A percentile compares a stretch with the other conserved stretches of the same genome.
Evolutionary conservation across 768 basidiomycete genomes (phyloP).

Genomic region (Pisolithus orientalis): DNA sequence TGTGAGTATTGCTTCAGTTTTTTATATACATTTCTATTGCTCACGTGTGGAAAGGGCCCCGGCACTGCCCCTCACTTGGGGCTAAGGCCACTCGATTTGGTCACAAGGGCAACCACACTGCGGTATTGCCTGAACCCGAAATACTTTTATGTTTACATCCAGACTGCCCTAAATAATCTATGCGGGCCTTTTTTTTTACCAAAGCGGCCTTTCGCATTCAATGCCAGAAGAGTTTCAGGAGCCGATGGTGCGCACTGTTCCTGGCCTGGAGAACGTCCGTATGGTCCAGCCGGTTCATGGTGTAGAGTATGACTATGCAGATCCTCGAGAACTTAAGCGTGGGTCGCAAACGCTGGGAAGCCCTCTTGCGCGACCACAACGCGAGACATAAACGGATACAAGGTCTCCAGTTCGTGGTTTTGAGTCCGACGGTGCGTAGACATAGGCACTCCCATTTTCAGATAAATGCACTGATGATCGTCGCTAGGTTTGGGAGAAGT

Average conservation of each 20-base stretch:
- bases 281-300: constrained; percentile 87
- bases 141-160: constrained; percentile 19
- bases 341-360: constrained; percentile 42
- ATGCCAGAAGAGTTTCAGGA: constrained; percentile 84
- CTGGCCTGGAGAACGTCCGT: constrained; percentile 77
- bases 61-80: constrained; percentile 89
- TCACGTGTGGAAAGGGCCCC: constrained; percentile 49
- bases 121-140: constrained; percentile 93
- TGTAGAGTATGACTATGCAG: constrained; percentile 88
- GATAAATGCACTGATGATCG: background rate
- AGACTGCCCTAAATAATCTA: background rate
- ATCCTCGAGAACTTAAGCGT: constrained; percentile 76
- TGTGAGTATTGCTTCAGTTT: constrained; percentile 34
- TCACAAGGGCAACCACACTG: constrained; percentile 59
- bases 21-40: background rate
- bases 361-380: constrained; percentile 26
- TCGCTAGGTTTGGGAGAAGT: constrained; percentile 34
- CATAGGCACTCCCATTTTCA: background rate
- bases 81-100: constrained; percentile 79
- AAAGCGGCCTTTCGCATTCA: constrained; percentile 84
- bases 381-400: constrained; percentile 30
- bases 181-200: constrained; percentile 79
- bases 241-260: constrained; percentile 75
- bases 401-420: constrained; percentile 25
- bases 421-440: constrained; percentile 38